Base-by-base conservation (phyloP, 306 rosid genomes). In the Hippophae rhamnoides region DNA sequence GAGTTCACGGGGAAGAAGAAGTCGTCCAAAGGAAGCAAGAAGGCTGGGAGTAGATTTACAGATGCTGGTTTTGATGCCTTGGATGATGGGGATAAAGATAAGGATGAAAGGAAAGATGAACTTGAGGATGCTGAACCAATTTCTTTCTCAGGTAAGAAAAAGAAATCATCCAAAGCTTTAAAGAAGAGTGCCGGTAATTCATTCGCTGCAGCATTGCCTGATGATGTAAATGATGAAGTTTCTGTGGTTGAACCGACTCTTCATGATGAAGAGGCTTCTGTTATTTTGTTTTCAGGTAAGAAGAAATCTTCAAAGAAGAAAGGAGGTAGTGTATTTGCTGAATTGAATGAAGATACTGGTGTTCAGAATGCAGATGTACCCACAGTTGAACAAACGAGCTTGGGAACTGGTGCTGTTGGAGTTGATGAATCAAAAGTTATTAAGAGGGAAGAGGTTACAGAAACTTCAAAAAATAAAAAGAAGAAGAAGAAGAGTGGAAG, bases 401-500 rank as follows among this genome's bases (percentile, higher is more conserved):
- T 50, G 41, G 78, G 69, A 62, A 53, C 63, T 67, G 68, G 75
- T 56, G 64, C 25, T 58, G 9, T 41, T 54, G 76, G 63, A 47
- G 73, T 64, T 49, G 76, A 62, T 54, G 64, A 63, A 23, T 62
- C 66, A 52, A 74, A 64, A 50, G 57, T 65, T 50, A 77, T 18
- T 57, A 88, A 76, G 79, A 76, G 43, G 72, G 87, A 79, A 55
- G 95, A 50, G 65, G 80, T 76, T 47, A 69, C 66, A 55, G 97
- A 74, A 64, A 71, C 84, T 60, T 86, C 87, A 38, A 88, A 93
- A 70, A 86, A 54, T 67, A 93, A 86, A 77, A 93, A 88, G 78
- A 93, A 92, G 80, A 92, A 92, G 77, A 92, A 93, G 72, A 93
- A 86, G 82, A 74, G 84, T 63, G 99, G 94, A 73, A 79, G 99